Evolutionary conservation across 805 yeast genomes (phyloP), one percentile per base, ranked within the genome.

Genomic region (Spathaspora girioi): DNA sequence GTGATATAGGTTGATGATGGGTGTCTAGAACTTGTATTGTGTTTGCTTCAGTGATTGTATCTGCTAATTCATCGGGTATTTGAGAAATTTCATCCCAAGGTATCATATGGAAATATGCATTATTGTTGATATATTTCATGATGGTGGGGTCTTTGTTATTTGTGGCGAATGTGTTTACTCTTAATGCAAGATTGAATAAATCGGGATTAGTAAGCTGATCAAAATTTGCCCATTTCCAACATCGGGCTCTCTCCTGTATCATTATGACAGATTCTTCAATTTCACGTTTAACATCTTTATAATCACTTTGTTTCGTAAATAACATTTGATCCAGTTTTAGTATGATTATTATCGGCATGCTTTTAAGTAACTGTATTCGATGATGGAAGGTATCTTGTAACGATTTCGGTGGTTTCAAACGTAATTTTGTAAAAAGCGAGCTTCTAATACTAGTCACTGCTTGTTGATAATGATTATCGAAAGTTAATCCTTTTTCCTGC

Each of bases 131-230:
- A 14, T 14, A n/a, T 8, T 35, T 14, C 4, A 14, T 35, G 8
- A 3, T 35, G 4, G 7, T 7, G 9, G 3, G 14, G 9, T 29
- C 40, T n/a, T 35, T n/a, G 14, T 5, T 15, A n/a, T 17, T 41
- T 3, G 10, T 17, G 10, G 4, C 14, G 17, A n/a, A 20, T 8
- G 43, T 4, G 23, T 14, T 42, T 38, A 19, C 15, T 29, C 27
- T 48, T 38, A 44, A 38, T 0, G 74, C 75, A 44, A 68, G 53
- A 10, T 51, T 51, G 45, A 73, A 65, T 1, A 71, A 15, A 51
- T 71, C 77, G 2, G 26, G 15, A 18, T 31, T 5, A 3, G 40
- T 3, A 12, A 35, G 15, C 9, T 12, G 3, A 15, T 35, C 17
- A 9, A 35, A 15, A 35, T 4, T 3, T 5, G 17, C 40, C 40